Percentiles rank a stretch among this genome's conserved stretches.
phyloP scores from a whole-genome alignment of 352 stramenopile species.

The Phytophthora sojae region DNA sequence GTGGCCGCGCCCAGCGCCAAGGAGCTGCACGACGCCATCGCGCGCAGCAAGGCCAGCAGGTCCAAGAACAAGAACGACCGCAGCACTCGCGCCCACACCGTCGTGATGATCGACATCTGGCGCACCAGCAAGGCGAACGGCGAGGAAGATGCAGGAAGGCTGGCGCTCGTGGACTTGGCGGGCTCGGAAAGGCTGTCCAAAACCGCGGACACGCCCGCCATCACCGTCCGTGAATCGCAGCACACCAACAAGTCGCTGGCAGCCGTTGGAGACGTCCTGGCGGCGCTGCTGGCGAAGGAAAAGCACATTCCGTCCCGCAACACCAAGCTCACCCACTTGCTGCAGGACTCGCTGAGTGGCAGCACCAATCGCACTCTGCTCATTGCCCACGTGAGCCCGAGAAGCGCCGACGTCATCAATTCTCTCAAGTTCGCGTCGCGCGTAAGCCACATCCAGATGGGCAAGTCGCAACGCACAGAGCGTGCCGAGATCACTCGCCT shows the following conservation, averaged over 20 bases:
- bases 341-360: conserved; percentile 75
- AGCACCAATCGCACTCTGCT: conserved; percentile 56
- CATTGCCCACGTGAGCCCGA: conserved; percentile 71
- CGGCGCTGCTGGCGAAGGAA: conserved; percentile 72
- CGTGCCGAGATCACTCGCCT: conserved; percentile 67
- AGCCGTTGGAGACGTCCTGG: conserved; percentile 76
- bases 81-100: conserved; percentile 64
- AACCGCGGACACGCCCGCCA: conserved; percentile 44
- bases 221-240: conserved; percentile 68
- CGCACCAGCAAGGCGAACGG: conserved; percentile 57
- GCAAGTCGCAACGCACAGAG: conserved; percentile 53
- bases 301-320: conserved; percentile 88
- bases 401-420: conserved; percentile 62
- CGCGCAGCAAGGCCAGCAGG: conserved; percentile 47
- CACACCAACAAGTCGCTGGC: conserved; percentile 86
- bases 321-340: conserved; percentile 87
- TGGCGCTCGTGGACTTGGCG: conserved; percentile 82
- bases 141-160: conserved; percentile 47
- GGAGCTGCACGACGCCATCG: conserved; percentile 50
- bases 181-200: conserved; percentile 77
- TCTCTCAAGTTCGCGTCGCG: conserved; percentile 82
- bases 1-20: conserved; percentile 39
- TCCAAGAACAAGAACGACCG: conserved; percentile 53
- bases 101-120: conserved; percentile 64
- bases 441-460: conserved; percentile 53